These are phyloP conservation scores for Begonia fuchsioides DNA, from an alignment of 306 rosid species.

Conservation along the genomic window DNA sequence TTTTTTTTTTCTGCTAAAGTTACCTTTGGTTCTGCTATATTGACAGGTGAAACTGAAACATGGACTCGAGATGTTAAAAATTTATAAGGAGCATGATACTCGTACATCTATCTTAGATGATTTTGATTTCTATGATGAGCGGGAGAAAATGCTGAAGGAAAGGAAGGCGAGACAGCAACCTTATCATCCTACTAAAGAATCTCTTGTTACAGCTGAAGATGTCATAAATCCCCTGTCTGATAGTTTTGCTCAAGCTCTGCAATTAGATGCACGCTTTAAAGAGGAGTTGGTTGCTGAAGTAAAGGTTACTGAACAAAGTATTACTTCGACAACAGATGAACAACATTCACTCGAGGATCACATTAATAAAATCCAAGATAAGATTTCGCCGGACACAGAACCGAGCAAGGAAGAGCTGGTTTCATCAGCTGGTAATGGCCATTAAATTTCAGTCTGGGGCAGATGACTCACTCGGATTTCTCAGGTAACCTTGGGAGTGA, in stretches of 20 bases:
- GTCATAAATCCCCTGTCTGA: slow-evolving; percentile 16
- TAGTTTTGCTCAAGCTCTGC: slow-evolving; percentile 15
- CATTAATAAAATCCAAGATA: slow-evolving; percentile 12
- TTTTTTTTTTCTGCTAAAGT: no score
- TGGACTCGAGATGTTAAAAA: slow-evolving; percentile 40
- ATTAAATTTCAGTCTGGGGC: background rate
- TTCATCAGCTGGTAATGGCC: slow-evolving; percentile 12
- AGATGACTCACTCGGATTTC: no score
- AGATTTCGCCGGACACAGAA: slow-evolving; percentile 15
- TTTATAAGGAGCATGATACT: slow-evolving; percentile 31
- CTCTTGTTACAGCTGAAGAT: slow-evolving; percentile 12
- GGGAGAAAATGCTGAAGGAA: slow-evolving; percentile 33
- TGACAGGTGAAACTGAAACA: slow-evolving; percentile 30
- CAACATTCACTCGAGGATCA: slow-evolving; percentile 10
- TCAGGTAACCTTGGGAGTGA: no score
- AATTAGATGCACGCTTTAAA: slow-evolving; percentile 16
- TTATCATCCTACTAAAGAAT: slow-evolving; percentile 15
- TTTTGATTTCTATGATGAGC: slow-evolving; percentile 38
- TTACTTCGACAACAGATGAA: slow-evolving; percentile 14
- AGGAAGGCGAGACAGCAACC: slow-evolving; percentile 35
- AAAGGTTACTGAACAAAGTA: slow-evolving; percentile 13
- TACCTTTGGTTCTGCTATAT: no score
- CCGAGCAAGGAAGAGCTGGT: slow-evolving; percentile 9
- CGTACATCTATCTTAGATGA: slow-evolving; percentile 38
- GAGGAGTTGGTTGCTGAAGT: background rate